Conservation (phyloP, 2,329 filamentous ascomycete species). For the Aspergillus pseudoterreus region DNA sequence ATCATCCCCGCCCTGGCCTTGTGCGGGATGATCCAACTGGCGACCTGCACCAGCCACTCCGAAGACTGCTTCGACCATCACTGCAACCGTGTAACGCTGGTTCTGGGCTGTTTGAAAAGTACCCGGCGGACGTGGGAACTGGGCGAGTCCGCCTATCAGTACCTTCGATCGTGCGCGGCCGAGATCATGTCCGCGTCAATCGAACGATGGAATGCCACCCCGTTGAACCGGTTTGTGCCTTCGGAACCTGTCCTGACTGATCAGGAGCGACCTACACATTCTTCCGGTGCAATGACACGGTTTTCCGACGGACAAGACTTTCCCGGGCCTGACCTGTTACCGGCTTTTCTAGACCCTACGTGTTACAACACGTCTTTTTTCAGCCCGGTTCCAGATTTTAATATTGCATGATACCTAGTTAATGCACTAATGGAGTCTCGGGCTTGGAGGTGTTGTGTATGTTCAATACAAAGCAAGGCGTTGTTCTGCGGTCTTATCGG, state of each 20-base stretch:
- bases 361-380: conserved; percentile 30
- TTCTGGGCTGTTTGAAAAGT: conserved; percentile 33
- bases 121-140: conserved; percentile 28
- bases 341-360: conserved; percentile 28
- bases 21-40: conserved; percentile 34
- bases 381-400: conserved; percentile 24
- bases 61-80: conserved; percentile 38
- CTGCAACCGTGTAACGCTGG: conserved; percentile 33
- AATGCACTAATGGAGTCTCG: too few relatives aligned
- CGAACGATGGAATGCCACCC: conserved; percentile 25
- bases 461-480: too few relatives aligned
- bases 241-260: conserved; percentile 16
- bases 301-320: conserved; percentile 24
- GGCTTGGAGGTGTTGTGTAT: too few relatives aligned
- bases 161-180: conserved; percentile 24
- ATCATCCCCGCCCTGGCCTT: conserved; percentile 26
- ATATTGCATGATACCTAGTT: conserved; percentile 3
- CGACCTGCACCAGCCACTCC: conserved; percentile 30
- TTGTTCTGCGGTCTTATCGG: too few relatives aligned
- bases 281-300: conserved; percentile 9
- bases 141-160: conserved; percentile 25
- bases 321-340: conserved; percentile 22
- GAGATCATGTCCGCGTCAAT: conserved; percentile 27
- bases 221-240: conserved; percentile 20
- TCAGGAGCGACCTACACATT: conserved; percentile 13